Base-by-base conservation (phyloP, 176 grass and related monocot species). In the Ensete glaucum region DNA sequence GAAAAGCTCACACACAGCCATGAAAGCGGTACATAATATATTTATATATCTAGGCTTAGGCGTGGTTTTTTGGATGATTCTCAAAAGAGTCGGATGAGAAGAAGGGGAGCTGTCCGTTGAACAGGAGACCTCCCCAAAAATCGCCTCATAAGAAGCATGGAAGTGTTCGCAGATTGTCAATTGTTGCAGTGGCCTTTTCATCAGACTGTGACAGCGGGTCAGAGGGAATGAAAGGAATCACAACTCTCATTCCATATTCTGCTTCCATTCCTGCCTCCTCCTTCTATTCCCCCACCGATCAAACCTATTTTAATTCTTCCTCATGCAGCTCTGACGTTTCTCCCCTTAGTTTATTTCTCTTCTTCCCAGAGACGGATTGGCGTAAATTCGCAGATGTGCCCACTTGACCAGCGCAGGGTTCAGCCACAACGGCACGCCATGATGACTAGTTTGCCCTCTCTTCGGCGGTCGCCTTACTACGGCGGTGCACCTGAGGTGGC, bases 91-190 rank as follows among this genome's bases (percentile, higher is more conserved):
- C 62, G 27, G 64, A 77, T 65, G 62, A 67, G 60, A 77, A 24
- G 63, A 55, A 22, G 64, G 23, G 76, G 52, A 63, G 67, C 54
- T 78, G 76, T 78, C 76, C n/a, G 62, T 65, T 78, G 76, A 78
- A 78, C 53, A 78, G 76, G 76, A 50, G 16, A 78, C 76, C 77
- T 55, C 53, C 67, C 53, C 29, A 19, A 68, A 79, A 79, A 71
- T 72, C 67, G 54, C 77, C 77, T 79, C 67, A 79, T 54, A 62
- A 79, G 34, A 21, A 17, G 77, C 52, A 54, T 54, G 52, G 20
- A 67, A 53, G 54, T 65, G 75, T 78, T 43, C 27, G 49, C 20
- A 50, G 22, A 78, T 22, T 24, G 21, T 50, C 19, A 71, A 21
- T 50, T 19, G 22, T 71, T 71, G 68, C 49, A 71, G 49, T 69